These are phyloP conservation scores for Ampelomyces quisqualis DNA, from an alignment of 2,329 filamentous ascomycete species.

Conservation along the genomic window DNA sequence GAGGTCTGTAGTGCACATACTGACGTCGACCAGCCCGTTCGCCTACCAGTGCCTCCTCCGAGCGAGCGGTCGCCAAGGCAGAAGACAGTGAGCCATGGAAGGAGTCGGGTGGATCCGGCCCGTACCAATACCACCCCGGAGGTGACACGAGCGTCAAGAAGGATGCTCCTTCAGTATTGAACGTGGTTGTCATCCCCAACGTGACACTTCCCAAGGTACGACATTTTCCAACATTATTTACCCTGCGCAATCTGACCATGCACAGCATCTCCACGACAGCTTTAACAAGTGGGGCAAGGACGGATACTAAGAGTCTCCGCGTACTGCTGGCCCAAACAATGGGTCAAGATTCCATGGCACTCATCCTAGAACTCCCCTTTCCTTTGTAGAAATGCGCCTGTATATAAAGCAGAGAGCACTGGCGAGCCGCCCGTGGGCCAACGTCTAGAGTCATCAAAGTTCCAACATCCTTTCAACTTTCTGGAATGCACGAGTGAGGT, in stretches of 20 bases:
- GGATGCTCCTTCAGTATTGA: slow-evolving; percentile 92
- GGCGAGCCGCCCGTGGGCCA: not conserved
- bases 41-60: slow-evolving; percentile 81
- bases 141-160: slow-evolving; percentile 77
- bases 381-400: slow-evolving; percentile 9
- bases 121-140: slow-evolving; percentile 71
- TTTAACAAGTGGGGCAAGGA: slow-evolving; percentile 99
- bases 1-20: slow-evolving; percentile 1
- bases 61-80: slow-evolving; percentile 73
- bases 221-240: not conserved
- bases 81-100: slow-evolving; percentile 90
- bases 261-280: slow-evolving; percentile 83
- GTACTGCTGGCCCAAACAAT: not conserved
- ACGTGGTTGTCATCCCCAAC: slow-evolving; percentile 90
- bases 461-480: not conserved
- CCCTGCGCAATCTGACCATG: slow-evolving; percentile 1
- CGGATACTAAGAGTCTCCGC: slow-evolving; percentile 59
- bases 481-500: too few relatives aligned
- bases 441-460: not conserved
- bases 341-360: not conserved
- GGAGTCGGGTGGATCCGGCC: slow-evolving; percentile 56
- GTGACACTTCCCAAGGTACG: slow-evolving; percentile 78
- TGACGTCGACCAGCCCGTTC: slow-evolving; percentile 64
- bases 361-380: slow-evolving; percentile 2
- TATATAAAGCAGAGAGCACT: slow-evolving; percentile 3